Evolutionary conservation across 352 stramenopile species (phyloP).

Genomic region (Phytophthora uliginosa): DNA sequence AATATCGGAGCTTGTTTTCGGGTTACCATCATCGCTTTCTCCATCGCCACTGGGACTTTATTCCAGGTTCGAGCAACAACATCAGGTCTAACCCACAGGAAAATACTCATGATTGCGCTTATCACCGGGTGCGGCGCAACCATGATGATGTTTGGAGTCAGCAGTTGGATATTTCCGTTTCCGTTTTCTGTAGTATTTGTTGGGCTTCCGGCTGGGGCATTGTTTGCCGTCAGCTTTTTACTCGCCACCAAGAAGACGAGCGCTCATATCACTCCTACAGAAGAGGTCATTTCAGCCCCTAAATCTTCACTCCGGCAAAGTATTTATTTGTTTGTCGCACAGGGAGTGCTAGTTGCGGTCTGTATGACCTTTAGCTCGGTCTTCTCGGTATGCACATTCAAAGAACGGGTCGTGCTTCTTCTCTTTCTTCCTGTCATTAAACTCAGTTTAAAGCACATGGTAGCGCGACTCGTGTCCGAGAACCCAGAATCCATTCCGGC

Average conservation of each 20-base stretch:
- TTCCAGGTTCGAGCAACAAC: neutral
- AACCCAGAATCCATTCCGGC: constrained; percentile 5
- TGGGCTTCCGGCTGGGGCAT: neutral
- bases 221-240: neutral
- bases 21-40: neutral
- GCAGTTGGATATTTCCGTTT: neutral
- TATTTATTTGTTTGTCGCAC: neutral
- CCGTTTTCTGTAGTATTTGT: neutral
- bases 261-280: neutral
- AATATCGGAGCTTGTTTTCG: neutral
- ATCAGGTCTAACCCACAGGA: neutral
- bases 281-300: neutral
- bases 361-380: constrained; percentile 2
- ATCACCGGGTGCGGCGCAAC: neutral
- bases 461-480: neutral
- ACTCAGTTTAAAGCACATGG: neutral
- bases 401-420: neutral
- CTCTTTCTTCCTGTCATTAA: constrained; percentile 6
- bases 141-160: neutral
- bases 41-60: neutral
- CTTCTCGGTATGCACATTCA: neutral
- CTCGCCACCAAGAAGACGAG: neutral
- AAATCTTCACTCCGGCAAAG: neutral
- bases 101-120: neutral
- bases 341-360: neutral